These are phyloP conservation scores for Tarenaya hassleriana DNA, from an alignment of 345 rosid species.

Conservation along the genomic window DNA sequence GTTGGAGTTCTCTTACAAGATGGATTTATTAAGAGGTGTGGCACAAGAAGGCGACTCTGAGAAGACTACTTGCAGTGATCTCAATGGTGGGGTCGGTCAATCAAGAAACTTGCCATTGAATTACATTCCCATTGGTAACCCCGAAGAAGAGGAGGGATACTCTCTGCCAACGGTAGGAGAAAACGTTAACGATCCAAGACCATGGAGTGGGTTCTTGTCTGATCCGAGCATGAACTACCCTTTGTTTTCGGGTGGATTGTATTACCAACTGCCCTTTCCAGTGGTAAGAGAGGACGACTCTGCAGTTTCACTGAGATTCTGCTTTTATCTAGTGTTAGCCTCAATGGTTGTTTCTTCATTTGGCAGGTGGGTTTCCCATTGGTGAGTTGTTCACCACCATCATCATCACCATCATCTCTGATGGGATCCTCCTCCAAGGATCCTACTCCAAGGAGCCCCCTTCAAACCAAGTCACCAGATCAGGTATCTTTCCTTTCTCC, in stretches of 20 bases:
- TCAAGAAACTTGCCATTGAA: no score
- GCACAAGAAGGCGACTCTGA: conserved; percentile 38
- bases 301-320: conserved; percentile 16
- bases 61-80: conserved; percentile 26
- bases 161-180: no score
- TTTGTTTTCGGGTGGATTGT: no score
- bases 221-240: no score
- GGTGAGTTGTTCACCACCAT: conserved; percentile 33
- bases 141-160: no score
- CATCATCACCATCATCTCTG: conserved; percentile 30
- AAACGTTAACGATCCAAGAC: no score
- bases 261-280: not conserved
- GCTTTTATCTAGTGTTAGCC: conserved; percentile 22
- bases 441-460: conserved; percentile 77
- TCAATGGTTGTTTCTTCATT: not conserved
- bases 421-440: no score
- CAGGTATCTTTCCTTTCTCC: conserved; percentile 28
- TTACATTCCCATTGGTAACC: no score
- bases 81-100: conserved; percentile 15
- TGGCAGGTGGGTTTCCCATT: conserved; percentile 43
- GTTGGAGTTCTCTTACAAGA: no score
- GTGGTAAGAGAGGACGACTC: conserved; percentile 34
- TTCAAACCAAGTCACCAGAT: conserved; percentile 62
- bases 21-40: conserved; percentile 21
- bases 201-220: no score